Base-by-base conservation (phyloP, 257 asterid genomes). In the Solanum virginianum region DNA sequence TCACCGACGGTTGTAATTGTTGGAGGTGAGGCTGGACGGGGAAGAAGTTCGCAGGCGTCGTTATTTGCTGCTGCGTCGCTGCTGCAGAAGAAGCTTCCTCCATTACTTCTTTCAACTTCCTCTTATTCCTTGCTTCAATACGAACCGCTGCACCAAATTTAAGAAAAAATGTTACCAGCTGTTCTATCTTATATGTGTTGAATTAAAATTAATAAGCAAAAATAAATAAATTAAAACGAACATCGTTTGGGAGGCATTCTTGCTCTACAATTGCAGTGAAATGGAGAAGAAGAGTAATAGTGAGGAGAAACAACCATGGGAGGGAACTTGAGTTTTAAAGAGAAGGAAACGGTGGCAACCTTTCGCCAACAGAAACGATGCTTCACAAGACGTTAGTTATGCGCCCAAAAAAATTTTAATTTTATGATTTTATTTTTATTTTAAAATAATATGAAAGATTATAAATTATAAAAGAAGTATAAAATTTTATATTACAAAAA, bases 331-430 rank as follows among this genome's bases (percentile, higher is more conserved):
- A 51, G 39, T 49, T 71, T 86, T 89, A 88, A 79, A 89, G 87
- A 81, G 83, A 84, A n/a, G 68, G 90, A 90, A 92, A 80, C 56
- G 92, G 87, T 87, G 91, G 90, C 82, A 79, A 54, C 79, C 41
- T 68, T 84, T 81, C 47, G 45, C 81, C n/a, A 74, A 47, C 22
- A 74, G 60, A 49, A 16, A 47, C 41, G 9, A 74, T 74, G 59
- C 22, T 74, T 74, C 17, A 45, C 22, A 68, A 36, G 47, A 32
- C 47, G 74, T 29, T 14, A 15, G 74, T 1, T 10, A 1, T 45
- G 47, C 74, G 22, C 47, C 47, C 3, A 16, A 54, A 51, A 54
- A 1, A 54, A 0, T 14, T 15, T 55, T 36, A 32, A 32, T 66
- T 63, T 65, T 26, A 65, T 26, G n/a, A 16, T 16, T 36, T 32